Conservation (phyloP, 352 stramenopile species). For the Phytophthora cryptogea region DNA sequence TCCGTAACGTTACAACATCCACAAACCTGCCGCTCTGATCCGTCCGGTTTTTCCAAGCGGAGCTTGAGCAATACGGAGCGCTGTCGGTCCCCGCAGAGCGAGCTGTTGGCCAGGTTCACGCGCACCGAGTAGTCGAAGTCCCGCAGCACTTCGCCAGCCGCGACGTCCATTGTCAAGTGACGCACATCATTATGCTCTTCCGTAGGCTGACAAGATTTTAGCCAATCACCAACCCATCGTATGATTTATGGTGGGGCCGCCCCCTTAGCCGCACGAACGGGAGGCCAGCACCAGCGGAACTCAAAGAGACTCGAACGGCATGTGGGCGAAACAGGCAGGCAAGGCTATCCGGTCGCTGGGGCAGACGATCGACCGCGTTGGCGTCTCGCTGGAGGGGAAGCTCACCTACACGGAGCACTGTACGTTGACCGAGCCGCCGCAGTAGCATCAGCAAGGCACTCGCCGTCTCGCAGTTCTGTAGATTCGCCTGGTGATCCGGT, state of each 20-base stretch:
- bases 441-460: neutral
- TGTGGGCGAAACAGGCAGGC: conserved; percentile 77
- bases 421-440: conserved; percentile 43
- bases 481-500: neutral
- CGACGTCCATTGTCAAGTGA: conserved; percentile 16
- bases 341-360: conserved; percentile 86
- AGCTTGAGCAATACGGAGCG: conserved; percentile 61
- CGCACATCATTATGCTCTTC: conserved; percentile 14
- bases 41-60: conserved; percentile 33
- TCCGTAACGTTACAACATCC: neutral
- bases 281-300: conserved; percentile 47
- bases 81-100: conserved; percentile 51
- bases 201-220: neutral
- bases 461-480: neutral
- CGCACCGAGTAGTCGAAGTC: conserved; percentile 84
- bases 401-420: conserved; percentile 89
- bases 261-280: conserved; percentile 32
- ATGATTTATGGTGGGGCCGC: conserved; percentile 22
- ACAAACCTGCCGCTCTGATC: conserved; percentile 41
- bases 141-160: conserved; percentile 29
- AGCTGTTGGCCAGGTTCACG: conserved; percentile 60
- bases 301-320: conserved; percentile 39
- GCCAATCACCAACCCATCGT: conserved; percentile 1
- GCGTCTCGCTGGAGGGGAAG: conserved; percentile 78
- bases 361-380: conserved; percentile 86